These are phyloP conservation scores for Wilcoxina mikolae DNA, from an alignment of 495 filamentous ascomycete genomes.

Conservation along the genomic window DNA sequence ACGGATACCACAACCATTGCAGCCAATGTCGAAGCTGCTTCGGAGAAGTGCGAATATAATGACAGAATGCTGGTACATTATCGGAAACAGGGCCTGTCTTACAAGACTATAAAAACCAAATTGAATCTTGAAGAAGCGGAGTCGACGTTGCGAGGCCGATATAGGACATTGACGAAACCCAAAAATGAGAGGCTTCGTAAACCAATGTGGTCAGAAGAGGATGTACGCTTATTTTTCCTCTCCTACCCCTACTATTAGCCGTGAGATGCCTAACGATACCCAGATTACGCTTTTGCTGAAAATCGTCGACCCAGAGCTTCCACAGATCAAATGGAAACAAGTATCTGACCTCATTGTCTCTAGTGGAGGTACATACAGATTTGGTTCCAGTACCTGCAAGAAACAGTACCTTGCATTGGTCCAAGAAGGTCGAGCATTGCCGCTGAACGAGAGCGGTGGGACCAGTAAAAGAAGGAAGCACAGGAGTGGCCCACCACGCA, in stretches of 20 bases:
- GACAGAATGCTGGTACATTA: conserved; percentile 51
- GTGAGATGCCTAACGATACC: neutral
- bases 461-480: conserved; percentile 10
- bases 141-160: conserved; percentile 71
- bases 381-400: conserved; percentile 75
- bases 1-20: neutral
- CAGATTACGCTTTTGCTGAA: conserved; percentile 20
- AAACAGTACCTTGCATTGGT: conserved; percentile 57
- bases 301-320: conserved; percentile 14
- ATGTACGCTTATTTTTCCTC: conserved; percentile 46
- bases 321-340: conserved; percentile 66
- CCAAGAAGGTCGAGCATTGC: conserved; percentile 12
- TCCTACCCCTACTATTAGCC: conserved; percentile 6
- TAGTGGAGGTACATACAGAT: conserved; percentile 65
- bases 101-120: conserved; percentile 56
- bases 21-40: neutral
- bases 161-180: conserved; percentile 61
- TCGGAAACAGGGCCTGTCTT: conserved; percentile 54
- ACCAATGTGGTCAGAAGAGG: conserved; percentile 58
- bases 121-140: conserved; percentile 65
- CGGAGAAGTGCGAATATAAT: conserved; percentile 24
- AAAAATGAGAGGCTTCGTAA: conserved; percentile 60
- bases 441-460: conserved; percentile 7
- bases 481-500: neutral
- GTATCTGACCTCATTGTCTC: conserved; percentile 56